Conservation (phyloP, 768 basidiomycete species). For the Lactifluus hygrophoroides region DNA sequence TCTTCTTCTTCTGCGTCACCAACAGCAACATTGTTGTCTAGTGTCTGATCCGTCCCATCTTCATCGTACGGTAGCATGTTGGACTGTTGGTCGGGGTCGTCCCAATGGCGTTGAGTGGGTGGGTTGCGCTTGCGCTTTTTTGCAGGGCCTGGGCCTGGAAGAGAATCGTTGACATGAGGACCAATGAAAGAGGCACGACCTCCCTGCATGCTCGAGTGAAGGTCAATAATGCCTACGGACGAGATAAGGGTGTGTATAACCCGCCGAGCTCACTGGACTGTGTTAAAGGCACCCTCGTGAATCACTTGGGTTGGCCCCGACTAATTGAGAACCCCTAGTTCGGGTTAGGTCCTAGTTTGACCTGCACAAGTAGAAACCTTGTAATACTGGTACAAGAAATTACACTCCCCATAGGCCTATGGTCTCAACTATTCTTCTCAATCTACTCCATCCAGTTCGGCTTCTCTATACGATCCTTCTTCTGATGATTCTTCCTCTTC, state of each 20-base stretch:
- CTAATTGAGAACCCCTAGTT: background rate
- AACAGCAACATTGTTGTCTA: slow-evolving; percentile 16
- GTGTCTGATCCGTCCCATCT: slow-evolving; percentile 5
- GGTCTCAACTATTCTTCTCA: background rate
- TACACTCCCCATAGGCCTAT: background rate
- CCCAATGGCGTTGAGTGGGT: slow-evolving; percentile 33
- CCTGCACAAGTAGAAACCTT: background rate
- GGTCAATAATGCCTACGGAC: background rate
- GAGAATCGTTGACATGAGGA: slow-evolving; percentile 9
- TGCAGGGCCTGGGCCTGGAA: slow-evolving; percentile 10
- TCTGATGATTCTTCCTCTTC: slow-evolving; percentile 15
- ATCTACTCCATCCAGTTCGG: slow-evolving; percentile 14
- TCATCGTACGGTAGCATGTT: slow-evolving; percentile 29
- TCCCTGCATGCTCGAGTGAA: slow-evolving; percentile 11
- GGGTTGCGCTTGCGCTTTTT: slow-evolving; percentile 18
- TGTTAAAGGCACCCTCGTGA: too few relatives aligned
- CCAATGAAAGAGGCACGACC: slow-evolving; percentile 10
- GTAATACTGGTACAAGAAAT: background rate
- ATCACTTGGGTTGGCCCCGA: too few relatives aligned
- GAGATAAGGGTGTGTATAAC: background rate
- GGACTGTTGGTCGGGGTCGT: slow-evolving; percentile 30
- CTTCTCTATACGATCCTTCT: background rate
- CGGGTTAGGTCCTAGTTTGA: slow-evolving; percentile 4
- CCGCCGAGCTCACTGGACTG: background rate
- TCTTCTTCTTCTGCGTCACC: slow-evolving; percentile 34